Conservation (phyloP, 139 green algal species). For the Trebouxia sp. region DNA sequence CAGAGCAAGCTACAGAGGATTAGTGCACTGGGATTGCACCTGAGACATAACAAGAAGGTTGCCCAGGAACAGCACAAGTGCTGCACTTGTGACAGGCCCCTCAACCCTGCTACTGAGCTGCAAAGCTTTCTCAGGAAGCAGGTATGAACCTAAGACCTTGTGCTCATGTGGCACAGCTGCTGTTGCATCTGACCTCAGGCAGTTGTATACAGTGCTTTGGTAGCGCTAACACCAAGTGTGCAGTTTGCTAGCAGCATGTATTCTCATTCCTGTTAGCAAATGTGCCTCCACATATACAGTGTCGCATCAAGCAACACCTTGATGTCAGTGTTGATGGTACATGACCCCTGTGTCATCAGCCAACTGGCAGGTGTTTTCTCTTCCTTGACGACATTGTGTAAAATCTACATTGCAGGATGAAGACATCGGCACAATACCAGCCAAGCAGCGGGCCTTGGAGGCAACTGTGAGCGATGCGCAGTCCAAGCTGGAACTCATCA, state of each 20-base stretch:
- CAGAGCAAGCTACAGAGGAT: neutral
- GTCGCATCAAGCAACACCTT: too few species aligned
- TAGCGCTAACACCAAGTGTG: too few species aligned
- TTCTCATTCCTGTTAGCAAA: too few species aligned
- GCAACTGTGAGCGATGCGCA: constrained; percentile 38
- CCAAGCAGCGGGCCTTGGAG: constrained; percentile 27
- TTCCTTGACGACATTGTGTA: too few species aligned
- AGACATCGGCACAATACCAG: constrained; percentile 1
- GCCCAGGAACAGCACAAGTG: constrained; percentile 39
- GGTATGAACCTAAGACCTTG: neutral
- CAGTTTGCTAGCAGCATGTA: too few species aligned
- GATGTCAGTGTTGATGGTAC: too few species aligned
- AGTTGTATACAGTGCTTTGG: too few species aligned
- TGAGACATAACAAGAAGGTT: neutral
- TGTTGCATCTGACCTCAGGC: too few species aligned
- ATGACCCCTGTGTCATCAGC: neutral
- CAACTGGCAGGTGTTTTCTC: too few species aligned
- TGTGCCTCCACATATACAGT: too few species aligned
- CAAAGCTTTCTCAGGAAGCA: constrained; percentile 39
- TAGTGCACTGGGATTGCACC: neutral
- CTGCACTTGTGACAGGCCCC: constrained; percentile 43
- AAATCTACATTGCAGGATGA: constrained; percentile 32
- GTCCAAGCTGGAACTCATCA: constrained; percentile 14
- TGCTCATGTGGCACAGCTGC: too few species aligned
- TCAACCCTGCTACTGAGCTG: constrained; percentile 34